Evolutionary conservation across 192 early-diverging fungal genomes (phyloP), one percentile per base, ranked within the genome.

Genomic region (Anaeromyces robustus): DNA sequence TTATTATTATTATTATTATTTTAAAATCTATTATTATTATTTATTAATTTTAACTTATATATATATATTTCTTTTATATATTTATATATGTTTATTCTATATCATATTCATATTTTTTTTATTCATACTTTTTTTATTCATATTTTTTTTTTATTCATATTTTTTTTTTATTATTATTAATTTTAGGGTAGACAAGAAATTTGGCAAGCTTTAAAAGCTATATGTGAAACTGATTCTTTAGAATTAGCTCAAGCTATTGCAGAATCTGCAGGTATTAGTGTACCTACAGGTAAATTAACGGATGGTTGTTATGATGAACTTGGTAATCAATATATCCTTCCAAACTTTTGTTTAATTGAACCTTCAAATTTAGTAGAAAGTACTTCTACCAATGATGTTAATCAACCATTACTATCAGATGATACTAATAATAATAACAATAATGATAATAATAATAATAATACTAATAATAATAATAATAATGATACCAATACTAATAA

Each of bases 301-400:
- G 93, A 95, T 82, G 94, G 94, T n/a, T 94, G 89, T 29, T 95
- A 93, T 82, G 94, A 95, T 83, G 92, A 92, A 82, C 89, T 88
- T 12, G 94, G 94, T 0, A 92, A 91, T 79, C 82, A 87, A 29
- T 95, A 95, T 84, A 81, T 84, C 4, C 88, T 95, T 37, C 93
- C 93, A 11, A 52, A 85, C 32, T 93, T 88, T 83, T 95, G 94
- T 80, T 52, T 94, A 29, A 84, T 86, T 13, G 82, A 83, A 77
- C 91, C 93, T 9, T 80, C 84, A 28, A 93, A 93, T 80, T 81
- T 93, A 4, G 78, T 85, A 3, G 77, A 30, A 28, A 82, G 29
- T 30, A 29, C 78, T 34, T n/a, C 31, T 29, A 29, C 59, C 80
- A 78, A 52, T 32, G 41, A 68, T n/a, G 26, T 68, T n/a, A 68